These are phyloP conservation scores for Saccharomycopsis microspora DNA, from an alignment of 805 yeast species.

Conservation along the genomic window DNA sequence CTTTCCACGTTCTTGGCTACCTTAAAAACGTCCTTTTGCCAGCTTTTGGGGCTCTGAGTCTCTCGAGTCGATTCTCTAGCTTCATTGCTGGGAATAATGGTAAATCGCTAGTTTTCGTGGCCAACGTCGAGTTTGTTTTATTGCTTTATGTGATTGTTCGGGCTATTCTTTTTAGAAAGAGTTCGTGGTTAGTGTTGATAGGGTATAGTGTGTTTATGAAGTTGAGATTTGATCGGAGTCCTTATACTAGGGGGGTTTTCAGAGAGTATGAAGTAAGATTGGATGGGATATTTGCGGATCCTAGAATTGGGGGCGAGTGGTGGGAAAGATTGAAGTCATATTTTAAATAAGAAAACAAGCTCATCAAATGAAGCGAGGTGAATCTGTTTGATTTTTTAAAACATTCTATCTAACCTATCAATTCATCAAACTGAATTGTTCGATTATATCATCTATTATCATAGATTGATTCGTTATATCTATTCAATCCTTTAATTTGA, in stretches of 20 bases:
- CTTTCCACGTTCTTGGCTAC: constrained; percentile 75
- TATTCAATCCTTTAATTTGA: too few relatives aligned
- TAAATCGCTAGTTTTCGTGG: constrained; percentile 44
- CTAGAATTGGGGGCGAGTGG: constrained; percentile 34
- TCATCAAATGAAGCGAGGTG: too few relatives aligned
- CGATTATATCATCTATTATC: too few relatives aligned
- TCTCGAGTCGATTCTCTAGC: constrained; percentile 22
- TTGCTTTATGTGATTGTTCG: constrained; percentile 36
- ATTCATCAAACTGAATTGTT: too few relatives aligned
- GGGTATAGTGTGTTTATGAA: constrained; percentile 56
- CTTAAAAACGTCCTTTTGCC: constrained; percentile 58
- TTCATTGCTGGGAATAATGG: constrained; percentile 48
- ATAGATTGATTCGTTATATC: too few relatives aligned
- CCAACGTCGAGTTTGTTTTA: constrained; percentile 41
- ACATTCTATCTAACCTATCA: too few relatives aligned
- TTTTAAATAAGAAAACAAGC: too few relatives aligned
- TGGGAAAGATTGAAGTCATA: constrained; percentile 38
- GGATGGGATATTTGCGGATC: constrained; percentile 44
- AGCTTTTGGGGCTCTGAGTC: constrained; percentile 25
- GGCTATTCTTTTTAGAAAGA: constrained; percentile 45
- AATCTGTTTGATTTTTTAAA: too few relatives aligned
- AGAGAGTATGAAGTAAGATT: constrained; percentile 58
- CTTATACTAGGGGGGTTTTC: constrained; percentile 57
- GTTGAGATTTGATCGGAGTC: constrained; percentile 65
- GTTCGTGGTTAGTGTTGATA: constrained; percentile 49